Base-by-base conservation (phyloP, 2,329 filamentous ascomycete species). In the Botrytis cinerea region DNA sequence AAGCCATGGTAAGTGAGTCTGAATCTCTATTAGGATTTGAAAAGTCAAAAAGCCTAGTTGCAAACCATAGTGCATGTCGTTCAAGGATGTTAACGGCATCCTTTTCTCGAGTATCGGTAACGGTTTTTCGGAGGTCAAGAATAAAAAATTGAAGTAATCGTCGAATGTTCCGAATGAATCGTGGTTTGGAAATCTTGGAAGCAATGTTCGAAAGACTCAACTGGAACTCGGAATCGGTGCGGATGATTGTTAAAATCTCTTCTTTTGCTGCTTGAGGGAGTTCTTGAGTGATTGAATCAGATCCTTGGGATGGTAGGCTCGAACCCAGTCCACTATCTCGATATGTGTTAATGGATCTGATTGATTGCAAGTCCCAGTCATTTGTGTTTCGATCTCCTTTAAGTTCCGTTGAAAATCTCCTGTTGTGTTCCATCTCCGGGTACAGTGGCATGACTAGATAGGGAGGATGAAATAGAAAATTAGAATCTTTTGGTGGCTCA, bases 11-110 rank as follows among this genome's bases (percentile, higher is more conserved):
- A 14, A 45, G 61, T 8, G 48, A 40, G 2, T 68, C 25, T 4
- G 46, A 46, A 20, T 67, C 48, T n/a, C 67, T 68, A 40, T 67
- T 57, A 25, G 57, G 71, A 32, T 68, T 51, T 18, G 46, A 72
- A 16, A 67, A 40, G 18, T 72, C 71, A 28, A 72, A 74, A 46
- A 71, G 38, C 35, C 73, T 40, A 18, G 60, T 71, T 25, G 67
- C 71, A 66, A 73, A 38, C 61, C 63, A 75, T 12, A 45, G 32
- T n/a, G 51, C 38, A 18, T 70, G 61, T 46, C 28, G 46, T 51
- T 63, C 57, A 35, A 71, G 40, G 4, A 70, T 73, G n/a, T 60
- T 73, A 6, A 54, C 28, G 7, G 38, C 46, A n/a, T 68, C 64
- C 25, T 51, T 54, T 54, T 68, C 64, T 14, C 64, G 64, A 35